Evolutionary conservation across 345 rosid genomes (phyloP).

Genomic region (Eucalyptus pumila): DNA sequence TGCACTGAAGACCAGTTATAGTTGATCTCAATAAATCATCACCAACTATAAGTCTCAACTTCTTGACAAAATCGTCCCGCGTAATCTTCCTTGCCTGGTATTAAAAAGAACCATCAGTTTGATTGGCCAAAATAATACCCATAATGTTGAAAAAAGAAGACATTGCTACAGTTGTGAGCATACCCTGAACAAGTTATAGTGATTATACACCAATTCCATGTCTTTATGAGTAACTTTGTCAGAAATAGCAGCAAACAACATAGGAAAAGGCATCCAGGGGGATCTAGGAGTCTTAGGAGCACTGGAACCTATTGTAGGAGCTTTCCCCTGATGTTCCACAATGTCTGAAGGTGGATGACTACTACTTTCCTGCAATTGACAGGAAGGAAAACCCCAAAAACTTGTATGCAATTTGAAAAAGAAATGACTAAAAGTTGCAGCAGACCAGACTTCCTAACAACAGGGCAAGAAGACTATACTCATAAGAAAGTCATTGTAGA

Average conservation of each 20-base stretch:
- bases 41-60: slow-evolving; percentile 59
- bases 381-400: neutral
- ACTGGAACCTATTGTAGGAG: slow-evolving; percentile 50
- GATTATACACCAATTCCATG: slow-evolving; percentile 38
- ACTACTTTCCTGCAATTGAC: neutral
- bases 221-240: slow-evolving; percentile 36
- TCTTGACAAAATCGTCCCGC: slow-evolving; percentile 62
- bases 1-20: slow-evolving; percentile 59
- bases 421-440: neutral
- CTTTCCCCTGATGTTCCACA: slow-evolving; percentile 36
- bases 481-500: neutral
- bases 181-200: slow-evolving; percentile 68
- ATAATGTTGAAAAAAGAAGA: neutral
- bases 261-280: slow-evolving; percentile 94
- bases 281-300: slow-evolving; percentile 53
- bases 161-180: neutral
- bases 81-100: slow-evolving; percentile 49
- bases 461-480: neutral
- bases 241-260: slow-evolving; percentile 79
- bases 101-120: neutral
- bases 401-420: neutral
- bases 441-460: neutral
- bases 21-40: slow-evolving; percentile 67
- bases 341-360: slow-evolving; percentile 11
- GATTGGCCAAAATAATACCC: neutral